Percentiles rank a stretch among this genome's conserved stretches.
Conservation (phyloP, 768 basidiomycete genomes). For the Pleurotus cornucopiae region DNA sequence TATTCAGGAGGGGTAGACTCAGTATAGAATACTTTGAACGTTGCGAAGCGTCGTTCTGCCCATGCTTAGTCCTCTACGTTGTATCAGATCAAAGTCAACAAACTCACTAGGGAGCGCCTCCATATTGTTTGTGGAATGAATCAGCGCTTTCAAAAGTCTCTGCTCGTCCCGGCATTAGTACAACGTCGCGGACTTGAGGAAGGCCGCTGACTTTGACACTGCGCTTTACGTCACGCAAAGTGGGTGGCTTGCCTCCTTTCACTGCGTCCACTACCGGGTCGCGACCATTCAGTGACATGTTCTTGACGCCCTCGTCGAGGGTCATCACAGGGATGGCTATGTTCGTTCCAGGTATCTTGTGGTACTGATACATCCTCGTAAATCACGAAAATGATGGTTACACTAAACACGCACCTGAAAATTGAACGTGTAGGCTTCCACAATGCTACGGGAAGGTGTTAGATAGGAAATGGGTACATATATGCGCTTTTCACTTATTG, state of each 20-base stretch:
- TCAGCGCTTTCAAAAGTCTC: constrained; percentile 72
- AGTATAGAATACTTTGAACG: constrained; percentile 84
- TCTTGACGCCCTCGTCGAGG: constrained; percentile 55
- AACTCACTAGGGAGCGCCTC: constrained; percentile 72
- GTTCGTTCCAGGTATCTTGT: constrained; percentile 57
- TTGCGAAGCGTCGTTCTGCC: constrained; percentile 77
- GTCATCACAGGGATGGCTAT: constrained; percentile 67
- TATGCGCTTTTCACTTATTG: constrained; percentile 56
- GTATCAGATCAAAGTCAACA: not conserved
- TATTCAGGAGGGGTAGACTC: constrained; percentile 77
- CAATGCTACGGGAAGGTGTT: constrained; percentile 46
- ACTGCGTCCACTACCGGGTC: constrained; percentile 63
- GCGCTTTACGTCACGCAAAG: constrained; percentile 76
- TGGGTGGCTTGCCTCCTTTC: constrained; percentile 59
- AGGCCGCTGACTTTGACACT: constrained; percentile 56
- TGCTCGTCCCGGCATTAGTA: constrained; percentile 21
- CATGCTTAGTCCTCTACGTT: not conserved
- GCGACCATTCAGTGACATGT: constrained; percentile 38
- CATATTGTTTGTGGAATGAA: constrained; percentile 78
- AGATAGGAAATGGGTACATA: constrained; percentile 15
- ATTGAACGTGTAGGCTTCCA: constrained; percentile 88
- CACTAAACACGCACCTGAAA: constrained; percentile 49
- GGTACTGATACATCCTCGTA: constrained; percentile 45
- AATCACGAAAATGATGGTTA: not conserved
- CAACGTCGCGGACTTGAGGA: not conserved